Base-by-base conservation (phyloP, 352 stramenopile species). In the Blastocystis sp. region DNA sequence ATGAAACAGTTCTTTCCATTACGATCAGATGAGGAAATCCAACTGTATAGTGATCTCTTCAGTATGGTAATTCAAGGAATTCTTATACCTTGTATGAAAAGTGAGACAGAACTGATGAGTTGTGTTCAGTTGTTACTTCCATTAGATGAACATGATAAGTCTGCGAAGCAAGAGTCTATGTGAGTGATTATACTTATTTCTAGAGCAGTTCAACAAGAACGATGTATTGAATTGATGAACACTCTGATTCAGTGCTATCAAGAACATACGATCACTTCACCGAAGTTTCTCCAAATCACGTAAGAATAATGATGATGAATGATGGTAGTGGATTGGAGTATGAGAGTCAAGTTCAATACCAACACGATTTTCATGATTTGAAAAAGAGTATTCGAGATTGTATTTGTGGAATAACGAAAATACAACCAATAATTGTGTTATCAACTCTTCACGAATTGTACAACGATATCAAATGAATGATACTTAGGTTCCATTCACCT, bases 361-460 rank as follows among this genome's bases (percentile, higher is more conserved):
- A 63, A 39, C 69, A 14, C 9, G 43, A 19, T 61, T 27, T 80
- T 2, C 27, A 54, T 39, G 69, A 80, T n/a, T n/a, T 80, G 49
- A 80, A 80, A n/a, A 80, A 80, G 46, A 56, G 24, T 16, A 29
- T 58, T n/a, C 7, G 69, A n/a, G 69, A 80, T 27, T 80, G 69
- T 35, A 29, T 35, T 16, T 29, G 29, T 12, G 19, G 21, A 27
- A 27, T 80, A 14, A 37, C 42, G 9, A 24, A 57, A 21, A 39
- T 61, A 7, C n/a, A 80, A 9, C 42, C 32, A 21, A 3, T 29
- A 0, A 24, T n/a, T 42, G 61, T 73, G 19, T 42, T 51, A n/a
- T 27, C 19, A 24, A 51, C 61, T 43, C 32, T 73, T 73, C 37
- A 27, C 11, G 1, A 43, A 37, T 73, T 37, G 61, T 73, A 9